Conservation (phyloP, 2,329 filamentous ascomycete species). For the Metarhizium humberi region DNA sequence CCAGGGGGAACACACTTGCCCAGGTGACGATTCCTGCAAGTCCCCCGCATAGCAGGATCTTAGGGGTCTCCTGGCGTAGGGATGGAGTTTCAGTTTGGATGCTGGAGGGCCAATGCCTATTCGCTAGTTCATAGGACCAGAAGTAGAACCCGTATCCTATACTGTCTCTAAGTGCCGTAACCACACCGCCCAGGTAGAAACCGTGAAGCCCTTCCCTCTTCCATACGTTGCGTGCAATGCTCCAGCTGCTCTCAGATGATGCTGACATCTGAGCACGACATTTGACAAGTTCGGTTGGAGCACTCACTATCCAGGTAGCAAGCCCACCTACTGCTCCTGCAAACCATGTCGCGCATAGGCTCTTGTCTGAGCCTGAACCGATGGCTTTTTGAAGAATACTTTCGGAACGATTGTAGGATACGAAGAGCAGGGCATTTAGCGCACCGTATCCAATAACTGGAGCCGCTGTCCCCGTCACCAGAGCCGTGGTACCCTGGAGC, state of each 20-base stretch:
- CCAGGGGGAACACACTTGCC: conserved; percentile 83
- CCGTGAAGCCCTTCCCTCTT: conserved; percentile 52
- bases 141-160: conserved; percentile 98
- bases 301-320: conserved; percentile 75
- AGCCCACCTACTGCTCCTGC: conserved; percentile 77
- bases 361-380: conserved; percentile 22
- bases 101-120: conserved; percentile 41
- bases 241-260: conserved; percentile 46
- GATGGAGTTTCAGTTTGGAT: conserved; percentile 11
- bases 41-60: conserved; percentile 73
- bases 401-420: conserved; percentile 82
- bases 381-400: conserved; percentile 15
- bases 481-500: conserved; percentile 22
- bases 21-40: conserved; percentile 82
- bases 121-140: conserved; percentile 78
- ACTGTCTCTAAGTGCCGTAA: conserved; percentile 76
- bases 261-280: conserved; percentile 66
- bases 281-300: conserved; percentile 86
- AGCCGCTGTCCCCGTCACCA: conserved; percentile 63
- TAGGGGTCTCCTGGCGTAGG: conserved; percentile 40
- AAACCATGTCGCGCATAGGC: conserved; percentile 60
- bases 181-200: conserved; percentile 69
- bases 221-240: conserved; percentile 53
- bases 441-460: conserved; percentile 86
- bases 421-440: conserved; percentile 82